Conservation (phyloP, 371 early-diverging fungal species). For the Mucor mucedo region DNA sequence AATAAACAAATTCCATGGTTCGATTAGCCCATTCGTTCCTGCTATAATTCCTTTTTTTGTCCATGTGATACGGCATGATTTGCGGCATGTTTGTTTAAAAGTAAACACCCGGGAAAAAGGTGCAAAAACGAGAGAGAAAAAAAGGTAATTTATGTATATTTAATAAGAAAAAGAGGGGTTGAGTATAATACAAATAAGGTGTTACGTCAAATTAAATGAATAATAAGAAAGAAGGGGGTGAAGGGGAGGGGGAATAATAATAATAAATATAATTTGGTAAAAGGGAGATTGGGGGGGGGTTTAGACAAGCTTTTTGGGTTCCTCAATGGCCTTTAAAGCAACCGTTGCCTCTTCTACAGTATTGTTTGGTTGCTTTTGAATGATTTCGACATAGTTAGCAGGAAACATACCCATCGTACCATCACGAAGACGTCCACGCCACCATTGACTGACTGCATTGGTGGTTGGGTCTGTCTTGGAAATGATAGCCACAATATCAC, state of each 20-base stretch:
- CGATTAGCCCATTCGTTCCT: no score
- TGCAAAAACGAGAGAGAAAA: neutral
- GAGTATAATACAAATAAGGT: no score
- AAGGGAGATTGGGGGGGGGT: neutral
- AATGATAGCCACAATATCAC: slow-evolving; percentile 87
- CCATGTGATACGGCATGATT: no score
- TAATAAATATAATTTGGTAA: neutral
- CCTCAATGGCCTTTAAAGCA: neutral
- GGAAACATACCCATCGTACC: slow-evolving; percentile 93
- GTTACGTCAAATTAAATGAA: no score
- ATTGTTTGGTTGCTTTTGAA: slow-evolving; percentile 29
- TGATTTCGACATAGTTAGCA: slow-evolving; percentile 78
- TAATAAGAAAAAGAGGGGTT: neutral
- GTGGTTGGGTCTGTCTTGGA: slow-evolving; percentile 72
- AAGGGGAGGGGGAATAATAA: neutral
- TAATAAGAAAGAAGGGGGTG: neutral
- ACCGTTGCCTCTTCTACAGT: slow-evolving; percentile 5
- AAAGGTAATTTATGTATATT: neutral
- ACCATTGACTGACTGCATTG: slow-evolving; percentile 85
- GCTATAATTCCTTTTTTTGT: no score
- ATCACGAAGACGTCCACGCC: slow-evolving; percentile 84
- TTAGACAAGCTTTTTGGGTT: no score
- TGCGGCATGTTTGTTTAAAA: no score
- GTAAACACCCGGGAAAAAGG: no score
- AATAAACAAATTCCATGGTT: no score